Percentiles rank a stretch among this genome's conserved stretches.
phyloP scores from a whole-genome alignment of 1,139 yeast genomes.

The Pichiaceae sp. region DNA sequence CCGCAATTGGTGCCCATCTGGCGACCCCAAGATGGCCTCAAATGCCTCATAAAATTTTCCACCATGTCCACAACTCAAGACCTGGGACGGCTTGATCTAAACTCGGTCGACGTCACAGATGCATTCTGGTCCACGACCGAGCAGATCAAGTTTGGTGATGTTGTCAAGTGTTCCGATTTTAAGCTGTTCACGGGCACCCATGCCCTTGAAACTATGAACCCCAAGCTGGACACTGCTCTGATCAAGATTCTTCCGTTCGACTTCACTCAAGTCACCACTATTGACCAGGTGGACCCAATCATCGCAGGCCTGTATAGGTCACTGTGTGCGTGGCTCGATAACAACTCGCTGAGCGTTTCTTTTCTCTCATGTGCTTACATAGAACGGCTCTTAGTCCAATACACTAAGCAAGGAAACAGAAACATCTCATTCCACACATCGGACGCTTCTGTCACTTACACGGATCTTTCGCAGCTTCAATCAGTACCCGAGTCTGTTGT shows the following conservation, averaged over 20 bases:
- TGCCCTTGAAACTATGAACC: slow-evolving; percentile 58
- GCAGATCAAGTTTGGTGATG: slow-evolving; percentile 19
- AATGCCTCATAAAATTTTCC: background rate
- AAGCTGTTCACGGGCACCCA: slow-evolving; percentile 66
- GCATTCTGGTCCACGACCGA: slow-evolving; percentile 19
- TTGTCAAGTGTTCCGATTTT: slow-evolving; percentile 46
- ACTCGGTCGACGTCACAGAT: slow-evolving; percentile 14
- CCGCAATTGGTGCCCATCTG: too few relatives aligned
- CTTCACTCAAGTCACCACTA: slow-evolving; percentile 26
- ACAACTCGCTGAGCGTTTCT: slow-evolving; percentile 54
- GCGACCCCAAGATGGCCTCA: background rate
- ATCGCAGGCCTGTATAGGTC: slow-evolving; percentile 37
- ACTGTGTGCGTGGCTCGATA: slow-evolving; percentile 53
- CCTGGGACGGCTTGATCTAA: slow-evolving; percentile 3
- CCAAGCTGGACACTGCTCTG: slow-evolving; percentile 56
- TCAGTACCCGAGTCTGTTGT: background rate
- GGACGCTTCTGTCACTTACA: background rate
- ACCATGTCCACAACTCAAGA: background rate
- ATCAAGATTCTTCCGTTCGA: slow-evolving; percentile 34
- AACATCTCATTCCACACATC: slow-evolving; percentile 3
- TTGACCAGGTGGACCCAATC: slow-evolving; percentile 35
- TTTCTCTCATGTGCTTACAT: slow-evolving; percentile 60
- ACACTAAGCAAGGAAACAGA: slow-evolving; percentile 12
- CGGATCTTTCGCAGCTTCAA: background rate
- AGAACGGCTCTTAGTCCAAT: slow-evolving; percentile 42